Evolutionary conservation across 2,329 filamentous ascomycete genomes (phyloP).

Genomic region (Ophiosphaerella korrae): DNA sequence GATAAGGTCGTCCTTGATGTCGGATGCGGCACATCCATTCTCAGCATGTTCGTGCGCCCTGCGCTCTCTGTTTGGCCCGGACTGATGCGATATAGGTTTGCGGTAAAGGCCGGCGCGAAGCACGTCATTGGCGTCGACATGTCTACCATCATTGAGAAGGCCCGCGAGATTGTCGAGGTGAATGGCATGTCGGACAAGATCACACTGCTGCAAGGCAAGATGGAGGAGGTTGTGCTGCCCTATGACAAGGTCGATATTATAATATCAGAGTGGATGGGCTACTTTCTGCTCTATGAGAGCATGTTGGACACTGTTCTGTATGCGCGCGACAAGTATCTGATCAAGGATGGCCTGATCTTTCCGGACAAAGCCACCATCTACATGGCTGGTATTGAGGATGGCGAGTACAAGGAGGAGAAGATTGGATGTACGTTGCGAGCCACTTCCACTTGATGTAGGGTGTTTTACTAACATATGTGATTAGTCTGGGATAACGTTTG

Average conservation of each 20-base stretch:
- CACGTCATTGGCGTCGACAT: constrained; percentile 99
- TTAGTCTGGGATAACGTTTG: constrained; percentile 99
- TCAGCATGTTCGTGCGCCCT: constrained; percentile 82
- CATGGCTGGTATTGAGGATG: constrained; percentile 95
- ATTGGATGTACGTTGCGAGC: constrained; percentile 74
- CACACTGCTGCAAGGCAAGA: constrained; percentile 97
- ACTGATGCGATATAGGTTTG: constrained; percentile 71
- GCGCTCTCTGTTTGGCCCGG: constrained; percentile 11
- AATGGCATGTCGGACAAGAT: constrained; percentile 97
- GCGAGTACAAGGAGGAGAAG: constrained; percentile 99
- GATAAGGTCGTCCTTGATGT: constrained; percentile 95
- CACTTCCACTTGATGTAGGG: neutral
- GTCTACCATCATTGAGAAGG: constrained; percentile 99
- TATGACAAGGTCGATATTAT: constrained; percentile 98
- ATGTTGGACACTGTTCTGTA: constrained; percentile 99
- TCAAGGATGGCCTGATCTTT: constrained; percentile 89
- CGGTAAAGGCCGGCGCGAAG: constrained; percentile 92
- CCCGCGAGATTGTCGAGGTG: constrained; percentile 86
- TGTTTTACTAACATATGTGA: constrained; percentile 5
- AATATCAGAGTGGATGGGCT: constrained; percentile 99
- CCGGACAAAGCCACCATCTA: constrained; percentile 99
- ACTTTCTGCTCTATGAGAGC: constrained; percentile 97
- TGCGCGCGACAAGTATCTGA: constrained; percentile 89
- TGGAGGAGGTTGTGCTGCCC: constrained; percentile 95
- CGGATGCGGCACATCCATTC: constrained; percentile 94